Base-by-base conservation (phyloP, 345 rosid genomes). In the Ceriops decandra region DNA sequence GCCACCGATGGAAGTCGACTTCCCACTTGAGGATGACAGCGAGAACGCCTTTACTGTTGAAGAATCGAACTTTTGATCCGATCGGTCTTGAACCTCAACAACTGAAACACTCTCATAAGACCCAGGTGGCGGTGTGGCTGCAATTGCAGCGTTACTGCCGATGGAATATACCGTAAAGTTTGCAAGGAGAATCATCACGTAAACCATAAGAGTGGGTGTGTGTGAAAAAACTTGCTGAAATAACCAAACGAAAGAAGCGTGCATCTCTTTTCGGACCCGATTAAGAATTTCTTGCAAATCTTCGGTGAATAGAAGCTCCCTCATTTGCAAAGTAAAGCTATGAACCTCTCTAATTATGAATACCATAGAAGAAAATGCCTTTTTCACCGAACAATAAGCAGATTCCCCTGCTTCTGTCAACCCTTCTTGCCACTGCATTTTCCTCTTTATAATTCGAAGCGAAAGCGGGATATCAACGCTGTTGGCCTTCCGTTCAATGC, bases 301-400 rank as follows among this genome's bases (percentile, higher is more conserved):
- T 71, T 91, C 88, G 67, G 80, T 87, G 60, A 72, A 84, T 0
- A 87, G 75, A 68, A 81, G 2, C 79, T 90, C 95, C 56, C 97
- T 81, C 96, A 90, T 88, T 46, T 87, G 99, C 19, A 95, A 31
- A 35, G 87, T 72, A 69, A 75, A 88, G 75, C 95, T 84, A 0
- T 91, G 97, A 8, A 95, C 80, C 74, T 95, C 99, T 0, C 90
- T 72, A 57, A 95, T 87, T 71, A 95, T 95, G 52, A 91, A 95
- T 75, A 95, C 99, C 99, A 88, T 88, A 0, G 99, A 95, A 2
- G 96, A 88, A 33, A 95, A 95, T 2, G 99, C 99, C 74, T 77
- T 90, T 60, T 81, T 91, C 72, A 95, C 77, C 0, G 99, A 88
- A 32, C 90, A 82, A 19, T 75, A 85, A 15, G 96, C 88, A 0